Base-by-base conservation (phyloP, 805 yeast species). In the Danielozyma ontarioensis region DNA sequence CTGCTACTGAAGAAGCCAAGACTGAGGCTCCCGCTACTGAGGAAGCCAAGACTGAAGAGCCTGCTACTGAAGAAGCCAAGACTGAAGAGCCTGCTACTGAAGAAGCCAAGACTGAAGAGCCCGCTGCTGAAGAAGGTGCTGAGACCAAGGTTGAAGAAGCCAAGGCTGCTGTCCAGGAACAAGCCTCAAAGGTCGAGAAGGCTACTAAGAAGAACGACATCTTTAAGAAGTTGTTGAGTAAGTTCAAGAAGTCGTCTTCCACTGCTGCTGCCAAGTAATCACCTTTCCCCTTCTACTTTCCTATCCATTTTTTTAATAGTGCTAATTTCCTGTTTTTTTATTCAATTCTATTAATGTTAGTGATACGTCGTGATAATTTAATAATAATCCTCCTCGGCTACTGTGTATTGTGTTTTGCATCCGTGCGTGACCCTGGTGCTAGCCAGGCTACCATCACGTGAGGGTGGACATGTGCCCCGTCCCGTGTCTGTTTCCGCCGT, bases 191-290 rank as follows among this genome's bases (percentile, higher is more conserved):
- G 39, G 57, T 48, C 28, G 61, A 53, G 28, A 60, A 57, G 35
- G 62, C 57, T 18, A 48, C 45, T n/a, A 64, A 62, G 50, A 61
- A 61, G 57, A 55, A 50, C 35, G 62, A 59, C 37, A 43, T 60
- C 40, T 60, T 63, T 50, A 59, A 53, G 49, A 64, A 51, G 41
- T 45, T 62, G 33, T 50, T 62, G 45, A 41, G 38, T 38, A 62
- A 58, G 46, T 62, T 63, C 51, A 63, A 52, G 50, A 59, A 59
- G 40, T 44, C 61, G 13, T 17, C 48, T 13, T 22, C 46, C 27
- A 31, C 53, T 17, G 27, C 45, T 33, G 33, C 35, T 25, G 30
- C 41, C 24, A 40, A 37, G 33, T 19, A 19, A n/a, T n/a, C n/a
- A n/a, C n/a, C n/a, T n/a, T n/a, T n/a, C n/a, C n/a, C n/a, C n/a